Conservation (phyloP, 179 eudicot species). For the Carnegiea gigantea region DNA sequence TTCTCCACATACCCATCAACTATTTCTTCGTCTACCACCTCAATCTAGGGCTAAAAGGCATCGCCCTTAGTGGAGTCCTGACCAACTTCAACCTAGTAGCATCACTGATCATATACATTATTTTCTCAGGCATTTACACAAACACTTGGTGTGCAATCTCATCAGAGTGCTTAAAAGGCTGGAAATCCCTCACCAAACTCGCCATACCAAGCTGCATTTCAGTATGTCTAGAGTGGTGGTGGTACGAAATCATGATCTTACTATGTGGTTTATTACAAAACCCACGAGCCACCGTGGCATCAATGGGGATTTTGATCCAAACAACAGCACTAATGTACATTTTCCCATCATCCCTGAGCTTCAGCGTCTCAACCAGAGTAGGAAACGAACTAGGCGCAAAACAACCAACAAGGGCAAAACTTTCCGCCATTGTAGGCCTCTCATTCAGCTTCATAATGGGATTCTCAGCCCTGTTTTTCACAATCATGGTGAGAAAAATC, state of each 20-base stretch:
- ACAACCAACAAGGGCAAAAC: conserved; percentile 47
- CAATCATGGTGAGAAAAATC: conserved; percentile 41
- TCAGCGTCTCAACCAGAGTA: conserved; percentile 70
- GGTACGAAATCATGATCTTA: conserved; percentile 92
- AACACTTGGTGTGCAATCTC: conserved; percentile 69
- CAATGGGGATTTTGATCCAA: conserved; percentile 85
- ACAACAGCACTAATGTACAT: conserved; percentile 76
- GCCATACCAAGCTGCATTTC: conserved; percentile 87
- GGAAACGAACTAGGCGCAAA: conserved; percentile 75
- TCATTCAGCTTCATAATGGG: conserved; percentile 59
- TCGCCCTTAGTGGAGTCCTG: conserved; percentile 59
- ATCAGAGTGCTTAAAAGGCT: conserved; percentile 53
- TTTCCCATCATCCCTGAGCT: conserved; percentile 75
- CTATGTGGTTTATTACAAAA: conserved; percentile 62
- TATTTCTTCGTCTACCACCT: conserved; percentile 41
- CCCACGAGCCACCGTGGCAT: conserved; percentile 70
- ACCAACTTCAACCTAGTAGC: conserved; percentile 65
- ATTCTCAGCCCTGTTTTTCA: conserved; percentile 54
- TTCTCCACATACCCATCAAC: conserved; percentile 40
- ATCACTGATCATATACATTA: conserved; percentile 48
- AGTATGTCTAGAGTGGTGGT: conserved; percentile 96
- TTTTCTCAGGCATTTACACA: conserved; percentile 50
- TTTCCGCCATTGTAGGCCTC: conserved; percentile 58
- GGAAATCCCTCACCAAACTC: conserved; percentile 55
- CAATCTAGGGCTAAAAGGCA: conserved; percentile 55